These are phyloP conservation scores for Nakazawaea wickerhamii DNA, from an alignment of 805 yeast species.

Conservation along the genomic window DNA sequence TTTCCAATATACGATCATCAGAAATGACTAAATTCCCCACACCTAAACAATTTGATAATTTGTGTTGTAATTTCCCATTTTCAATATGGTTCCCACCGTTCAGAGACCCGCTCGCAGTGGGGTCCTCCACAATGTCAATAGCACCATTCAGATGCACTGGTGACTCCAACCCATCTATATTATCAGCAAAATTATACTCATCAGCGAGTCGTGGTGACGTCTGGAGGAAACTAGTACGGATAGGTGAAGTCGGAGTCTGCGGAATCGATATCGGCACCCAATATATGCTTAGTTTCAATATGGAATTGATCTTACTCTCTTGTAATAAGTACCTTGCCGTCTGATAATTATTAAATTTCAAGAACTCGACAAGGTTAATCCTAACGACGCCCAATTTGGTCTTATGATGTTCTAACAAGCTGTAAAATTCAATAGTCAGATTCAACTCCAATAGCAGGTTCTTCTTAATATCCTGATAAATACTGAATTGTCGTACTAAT, in stretches of 20 bases:
- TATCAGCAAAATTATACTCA: slow-evolving; percentile 4
- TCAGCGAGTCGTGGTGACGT: not conserved
- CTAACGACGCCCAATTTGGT: slow-evolving; percentile 59
- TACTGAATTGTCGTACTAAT: slow-evolving; percentile 27
- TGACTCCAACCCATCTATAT: slow-evolving; percentile 18
- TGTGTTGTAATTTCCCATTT: slow-evolving; percentile 1
- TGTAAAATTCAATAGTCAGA: slow-evolving; percentile 32
- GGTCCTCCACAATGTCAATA: slow-evolving; percentile 12
- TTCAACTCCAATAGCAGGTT: slow-evolving; percentile 38
- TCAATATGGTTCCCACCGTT: not conserved
- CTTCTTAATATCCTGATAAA: slow-evolving; percentile 34
- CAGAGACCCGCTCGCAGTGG: not conserved
- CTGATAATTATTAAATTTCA: slow-evolving; percentile 44
- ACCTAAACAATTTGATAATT: not conserved
- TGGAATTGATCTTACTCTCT: slow-evolving; percentile 78
- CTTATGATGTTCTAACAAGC: slow-evolving; percentile 27
- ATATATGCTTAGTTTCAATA: slow-evolving; percentile 53
- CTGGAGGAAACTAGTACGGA: not conserved
- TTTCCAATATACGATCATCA: not conserved
- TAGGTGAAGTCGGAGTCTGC: not conserved
- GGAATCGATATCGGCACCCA: slow-evolving; percentile 17
- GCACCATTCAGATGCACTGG: slow-evolving; percentile 20
- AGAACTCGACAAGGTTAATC: slow-evolving; percentile 69
- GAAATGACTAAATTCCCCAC: slow-evolving; percentile 15
- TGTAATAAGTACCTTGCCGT: slow-evolving; percentile 65